Base-by-base conservation (phyloP, 257 asterid species). In the Solanum etuberosum region DNA sequence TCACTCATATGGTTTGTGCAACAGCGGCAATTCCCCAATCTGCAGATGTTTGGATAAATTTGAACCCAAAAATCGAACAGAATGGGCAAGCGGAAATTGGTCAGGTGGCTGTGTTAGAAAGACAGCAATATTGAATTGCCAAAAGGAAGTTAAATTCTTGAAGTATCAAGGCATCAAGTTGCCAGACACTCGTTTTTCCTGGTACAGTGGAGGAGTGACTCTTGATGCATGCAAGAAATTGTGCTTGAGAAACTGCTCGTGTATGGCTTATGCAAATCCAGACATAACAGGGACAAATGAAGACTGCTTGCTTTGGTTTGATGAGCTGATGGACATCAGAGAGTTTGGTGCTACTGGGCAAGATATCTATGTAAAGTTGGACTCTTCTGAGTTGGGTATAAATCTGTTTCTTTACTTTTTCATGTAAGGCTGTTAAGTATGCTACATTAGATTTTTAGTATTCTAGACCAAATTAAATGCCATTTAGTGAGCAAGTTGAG, bases 1-100 rank as follows among this genome's bases (percentile, higher is more conserved):
- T 61, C 91, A 92, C 6, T 72, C 63, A 25, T 87, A 78, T 57
- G 91, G 93, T 16, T 72, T 88, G 34, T 92, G 93, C 35, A 86
- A 86, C 9, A 18, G 81, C 15, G 61, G 54, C 7, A 25, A 7
- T 3, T 10, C 37, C n/a, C 88, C 89, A 46, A 23, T 18, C 1
- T 92, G 95, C 21, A 57, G 40, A 13, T 92, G 95, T 86, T 57
- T 83, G 4, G 84, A 57, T 14, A 92, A 93, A 15, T 91, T 92
- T 72, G 63, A 43, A 8, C 95, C 95, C 3, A 86, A 51, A 25
- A 25, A 65, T 70, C 77, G 40, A 70, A 15, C 40, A 16, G 40
- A 31, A 70, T 70, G 77, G 77, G 40, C n/a, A 15, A 86, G 85
- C 11, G 73, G 86, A 9, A 91, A 86, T 82, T 88, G 90, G 89